Evolutionary conservation across 176 grass and related monocot genomes (phyloP), one percentile per base, ranked within the genome.

Genomic region (Oryza punctata): DNA sequence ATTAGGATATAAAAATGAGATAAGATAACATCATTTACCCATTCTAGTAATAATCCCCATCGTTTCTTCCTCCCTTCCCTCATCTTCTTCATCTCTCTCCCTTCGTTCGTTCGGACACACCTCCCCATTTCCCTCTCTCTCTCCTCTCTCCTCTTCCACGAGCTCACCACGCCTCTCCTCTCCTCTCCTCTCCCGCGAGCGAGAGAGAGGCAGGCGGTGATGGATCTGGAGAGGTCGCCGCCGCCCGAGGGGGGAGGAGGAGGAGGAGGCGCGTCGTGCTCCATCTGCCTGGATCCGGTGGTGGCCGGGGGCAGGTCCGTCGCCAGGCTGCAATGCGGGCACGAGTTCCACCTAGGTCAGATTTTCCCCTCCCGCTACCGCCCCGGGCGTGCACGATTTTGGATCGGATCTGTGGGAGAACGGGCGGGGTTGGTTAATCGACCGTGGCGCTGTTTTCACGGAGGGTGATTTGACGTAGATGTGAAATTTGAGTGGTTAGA

Each of bases 291-390:
- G 45, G 96, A 99, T 68, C 87, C 73, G 60, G 93, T 99, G 52
- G 78, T 87, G 15, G 78, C 59, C 50, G 85, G 77, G 14, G 76
- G 73, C 8, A 88, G 93, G 87, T 96, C 93, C 69, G 71, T 90
- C 70, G 93, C 96, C 80, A 96, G 68, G 89, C 93, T 99, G 77
- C 89, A 96, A 86, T 99, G 96, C 66, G 91, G 96, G 2, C 96
- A 99, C 66, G 93, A 92, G 70, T 99, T 99, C 77, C 96, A 99
- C 84, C 87, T 99, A 79, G 96, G 96, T 96, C 85, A 69, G 65
- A 76, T 80, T 80, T 79, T 78, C 76, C 75, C 73, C 29, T 61
- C 12, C 57, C 83, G 10, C 11, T 12, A 0, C 2, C 43, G 43
- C 16, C 44, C 43, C 26, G 26, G 19, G 54, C 29, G 0, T 27